Evolutionary conservation across 2,329 filamentous ascomycete species (phyloP).

Genomic region (Catunica adiposa): DNA sequence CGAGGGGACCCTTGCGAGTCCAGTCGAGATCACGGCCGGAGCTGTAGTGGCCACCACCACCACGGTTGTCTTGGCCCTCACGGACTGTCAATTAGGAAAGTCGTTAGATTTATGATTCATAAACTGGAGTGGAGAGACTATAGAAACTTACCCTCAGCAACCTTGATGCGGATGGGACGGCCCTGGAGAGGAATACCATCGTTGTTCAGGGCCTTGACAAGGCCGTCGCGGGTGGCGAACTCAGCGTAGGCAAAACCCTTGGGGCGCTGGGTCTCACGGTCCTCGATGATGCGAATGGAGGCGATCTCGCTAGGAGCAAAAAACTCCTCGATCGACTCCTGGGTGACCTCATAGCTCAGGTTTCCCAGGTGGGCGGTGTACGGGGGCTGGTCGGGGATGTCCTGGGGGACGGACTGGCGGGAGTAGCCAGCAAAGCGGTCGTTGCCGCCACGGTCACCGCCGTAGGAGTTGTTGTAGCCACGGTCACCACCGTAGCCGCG

Average conservation of each 20-base stretch:
- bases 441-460: slow-evolving; percentile 24
- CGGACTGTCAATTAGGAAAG: background rate
- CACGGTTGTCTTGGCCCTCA: slow-evolving; percentile 1
- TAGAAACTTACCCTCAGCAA: slow-evolving; percentile 76
- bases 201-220: slow-evolving; percentile 77
- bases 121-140: background rate
- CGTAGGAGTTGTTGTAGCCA: slow-evolving; percentile 16
- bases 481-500: slow-evolving; percentile 21
- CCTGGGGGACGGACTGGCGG: slow-evolving; percentile 58
- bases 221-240: slow-evolving; percentile 69
- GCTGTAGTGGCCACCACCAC: slow-evolving; percentile 30
- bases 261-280: slow-evolving; percentile 80
- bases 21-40: slow-evolving; percentile 70
- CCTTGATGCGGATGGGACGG: slow-evolving; percentile 78
- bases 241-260: slow-evolving; percentile 98
- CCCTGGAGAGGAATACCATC: slow-evolving; percentile 74
- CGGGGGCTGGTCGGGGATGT: slow-evolving; percentile 75
- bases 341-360: slow-evolving; percentile 83
- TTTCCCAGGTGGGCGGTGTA: slow-evolving; percentile 95
- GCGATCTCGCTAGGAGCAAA: slow-evolving; percentile 73
- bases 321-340: slow-evolving; percentile 68
- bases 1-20: slow-evolving; percentile 81
- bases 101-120: background rate
- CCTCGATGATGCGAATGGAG: slow-evolving; percentile 90
- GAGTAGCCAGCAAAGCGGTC: slow-evolving; percentile 1